phyloP scores from a whole-genome alignment of 2,329 filamentous ascomycete genomes.

The Thermomyces lanuginosus region DNA sequence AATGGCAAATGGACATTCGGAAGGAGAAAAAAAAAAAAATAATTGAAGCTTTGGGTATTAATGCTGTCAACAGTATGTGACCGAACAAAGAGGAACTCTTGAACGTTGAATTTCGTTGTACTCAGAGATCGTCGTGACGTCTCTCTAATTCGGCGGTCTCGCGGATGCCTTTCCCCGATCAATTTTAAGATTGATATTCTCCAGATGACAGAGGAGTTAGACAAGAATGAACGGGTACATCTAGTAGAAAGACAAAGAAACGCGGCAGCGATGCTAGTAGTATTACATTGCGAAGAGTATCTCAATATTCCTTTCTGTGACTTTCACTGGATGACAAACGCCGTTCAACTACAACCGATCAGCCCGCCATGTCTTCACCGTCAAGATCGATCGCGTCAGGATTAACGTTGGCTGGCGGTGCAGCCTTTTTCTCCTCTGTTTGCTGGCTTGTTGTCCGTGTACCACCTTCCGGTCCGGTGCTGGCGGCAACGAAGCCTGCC shows the following conservation, averaged over 20 bases:
- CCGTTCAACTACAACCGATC: conserved; percentile 9
- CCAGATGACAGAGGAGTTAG: no score
- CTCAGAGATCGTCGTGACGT: no score
- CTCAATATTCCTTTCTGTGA: neutral
- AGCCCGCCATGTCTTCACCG: conserved; percentile 33
- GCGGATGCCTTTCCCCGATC: no score
- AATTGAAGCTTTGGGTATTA: no score
- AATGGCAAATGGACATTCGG: no score
- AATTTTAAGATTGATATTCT: no score
- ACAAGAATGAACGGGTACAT: no score
- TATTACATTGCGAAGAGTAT: neutral
- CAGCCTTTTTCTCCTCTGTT: conserved; percentile 1
- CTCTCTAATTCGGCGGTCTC: no score
- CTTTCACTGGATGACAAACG: neutral
- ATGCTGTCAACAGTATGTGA: no score
- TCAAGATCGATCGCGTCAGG: conserved; percentile 78
- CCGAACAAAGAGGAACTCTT: no score
- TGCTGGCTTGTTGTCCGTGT: conserved; percentile 28
- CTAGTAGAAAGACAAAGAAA: conserved; percentile 1
- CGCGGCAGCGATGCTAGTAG: neutral
- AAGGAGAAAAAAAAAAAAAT: no score
- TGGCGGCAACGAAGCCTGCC: conserved; percentile 79
- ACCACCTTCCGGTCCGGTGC: conserved; percentile 51
- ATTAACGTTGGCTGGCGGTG: conserved; percentile 41
- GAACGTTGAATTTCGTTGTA: no score